Conservation (phyloP, 768 basidiomycete genomes). For the Cyclocybe aegerita region DNA sequence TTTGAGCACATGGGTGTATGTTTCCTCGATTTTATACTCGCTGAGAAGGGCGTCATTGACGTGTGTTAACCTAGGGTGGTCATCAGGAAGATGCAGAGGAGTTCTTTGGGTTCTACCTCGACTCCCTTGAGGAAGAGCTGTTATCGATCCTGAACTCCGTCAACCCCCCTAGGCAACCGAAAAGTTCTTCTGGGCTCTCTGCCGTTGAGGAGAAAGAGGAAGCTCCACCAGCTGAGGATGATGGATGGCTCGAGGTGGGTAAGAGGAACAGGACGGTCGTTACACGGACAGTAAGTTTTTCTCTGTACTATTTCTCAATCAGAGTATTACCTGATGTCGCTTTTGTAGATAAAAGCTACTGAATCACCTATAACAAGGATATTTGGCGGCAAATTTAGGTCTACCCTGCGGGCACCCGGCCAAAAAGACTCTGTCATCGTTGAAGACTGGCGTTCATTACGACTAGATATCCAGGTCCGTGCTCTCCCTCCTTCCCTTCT, state of each 20-base stretch:
- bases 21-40: slow-evolving; percentile 4
- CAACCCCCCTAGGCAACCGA: slow-evolving; percentile 34
- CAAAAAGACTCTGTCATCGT: slow-evolving; percentile 85
- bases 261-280: slow-evolving; percentile 79
- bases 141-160: slow-evolving; percentile 61
- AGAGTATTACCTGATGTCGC: not conserved
- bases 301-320: slow-evolving; percentile 2
- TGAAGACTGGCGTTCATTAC: slow-evolving; percentile 88
- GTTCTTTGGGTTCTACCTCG: slow-evolving; percentile 96
- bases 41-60: not conserved
- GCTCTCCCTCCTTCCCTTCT: slow-evolving; percentile 3
- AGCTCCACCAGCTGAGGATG: slow-evolving; percentile 44
- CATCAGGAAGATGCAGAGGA: slow-evolving; percentile 99
- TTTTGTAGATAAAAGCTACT: slow-evolving; percentile 62
- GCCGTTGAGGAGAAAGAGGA: slow-evolving; percentile 46
- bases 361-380: slow-evolving; percentile 91
- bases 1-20: slow-evolving; percentile 88
- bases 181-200: slow-evolving; percentile 15
- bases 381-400: slow-evolving; percentile 91
- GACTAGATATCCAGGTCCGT: slow-evolving; percentile 84
- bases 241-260: slow-evolving; percentile 93
- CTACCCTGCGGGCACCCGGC: slow-evolving; percentile 76
- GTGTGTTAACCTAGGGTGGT: slow-evolving; percentile 54
- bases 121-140: slow-evolving; percentile 92
- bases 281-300: slow-evolving; percentile 69